phyloP scores from a whole-genome alignment of 768 basidiomycete species.

The Leccinellum rugosiceps region DNA sequence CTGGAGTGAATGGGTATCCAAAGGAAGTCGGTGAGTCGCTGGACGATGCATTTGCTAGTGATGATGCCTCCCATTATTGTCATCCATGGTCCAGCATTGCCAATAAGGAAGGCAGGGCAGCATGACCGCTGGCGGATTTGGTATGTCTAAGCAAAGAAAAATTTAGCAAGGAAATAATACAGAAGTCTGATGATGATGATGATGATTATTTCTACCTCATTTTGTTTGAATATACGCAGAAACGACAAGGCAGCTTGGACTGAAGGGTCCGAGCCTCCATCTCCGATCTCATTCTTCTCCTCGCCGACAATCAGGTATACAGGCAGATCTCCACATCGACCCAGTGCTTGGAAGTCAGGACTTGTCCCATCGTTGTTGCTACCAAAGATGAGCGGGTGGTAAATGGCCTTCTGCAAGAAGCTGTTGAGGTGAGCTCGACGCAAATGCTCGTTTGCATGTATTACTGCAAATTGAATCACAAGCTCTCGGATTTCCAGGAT shows the following conservation, averaged over 20 bases:
- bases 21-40: conserved; percentile 33
- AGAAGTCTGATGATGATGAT: neutral
- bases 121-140: conserved; percentile 6
- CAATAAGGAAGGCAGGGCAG: conserved; percentile 30
- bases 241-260: conserved; percentile 29
- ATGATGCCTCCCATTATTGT: conserved; percentile 32
- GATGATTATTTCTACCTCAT: conserved; percentile 1
- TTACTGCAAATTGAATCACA: conserved; percentile 11
- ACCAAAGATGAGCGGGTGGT: neutral
- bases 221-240: conserved; percentile 9
- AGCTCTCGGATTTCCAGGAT: conserved; percentile 7
- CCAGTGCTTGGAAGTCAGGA: neutral
- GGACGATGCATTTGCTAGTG: conserved; percentile 27
- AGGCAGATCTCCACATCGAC: neutral
- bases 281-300: conserved; percentile 13
- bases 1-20: conserved; percentile 23
- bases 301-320: conserved; percentile 17
- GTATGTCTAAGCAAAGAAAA: conserved; percentile 5
- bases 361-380: neutral
- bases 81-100: conserved; percentile 24
- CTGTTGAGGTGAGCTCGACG: neutral
- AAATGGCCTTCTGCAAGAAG: neutral
- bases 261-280: conserved; percentile 29
- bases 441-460: conserved; percentile 5
- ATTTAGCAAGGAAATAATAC: neutral